Conservation (phyloP, 1,139 yeast species). For the Magnusiomyces tetraspermus region DNA sequence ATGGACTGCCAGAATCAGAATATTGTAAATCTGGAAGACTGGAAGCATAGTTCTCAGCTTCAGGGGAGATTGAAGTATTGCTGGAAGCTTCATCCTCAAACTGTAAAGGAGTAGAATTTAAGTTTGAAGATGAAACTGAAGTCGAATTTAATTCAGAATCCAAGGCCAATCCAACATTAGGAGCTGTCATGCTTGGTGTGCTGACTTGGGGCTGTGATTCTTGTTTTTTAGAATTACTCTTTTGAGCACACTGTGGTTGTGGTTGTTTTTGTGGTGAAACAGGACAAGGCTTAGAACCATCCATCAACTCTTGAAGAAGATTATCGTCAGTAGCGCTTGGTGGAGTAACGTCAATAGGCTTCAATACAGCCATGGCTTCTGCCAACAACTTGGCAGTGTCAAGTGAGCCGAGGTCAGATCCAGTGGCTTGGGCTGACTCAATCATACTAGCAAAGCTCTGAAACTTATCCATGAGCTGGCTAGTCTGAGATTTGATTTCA, state of each 20-base stretch:
- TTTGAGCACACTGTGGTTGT: too few relatives aligned
- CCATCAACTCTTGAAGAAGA: not conserved
- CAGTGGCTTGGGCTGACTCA: conserved; percentile 26
- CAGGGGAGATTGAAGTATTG: conserved; percentile 6
- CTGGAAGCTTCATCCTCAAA: not conserved
- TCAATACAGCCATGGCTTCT: not conserved
- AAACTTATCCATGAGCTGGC: conserved; percentile 23
- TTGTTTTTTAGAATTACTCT: too few relatives aligned
- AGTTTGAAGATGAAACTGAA: not conserved
- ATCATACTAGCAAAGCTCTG: conserved; percentile 25
- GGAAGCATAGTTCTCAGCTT: not conserved
- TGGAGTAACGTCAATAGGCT: not conserved
- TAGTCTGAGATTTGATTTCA: conserved; percentile 18
- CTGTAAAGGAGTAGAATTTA: not conserved
- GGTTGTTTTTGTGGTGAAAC: too few relatives aligned
- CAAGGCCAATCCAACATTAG: too few relatives aligned
- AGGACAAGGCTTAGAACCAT: not conserved
- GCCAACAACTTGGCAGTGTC: conserved; percentile 4
- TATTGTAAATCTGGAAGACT: too few relatives aligned
- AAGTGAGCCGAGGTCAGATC: conserved; percentile 8
- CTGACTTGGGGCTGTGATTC: conserved; percentile 7
- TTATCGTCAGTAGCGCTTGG: not conserved
- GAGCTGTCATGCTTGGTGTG: too few relatives aligned
- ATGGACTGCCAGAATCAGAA: too few relatives aligned
- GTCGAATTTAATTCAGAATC: conserved; percentile 2